Evolutionary conservation across 2,329 filamentous ascomycete species (phyloP), one percentile per base, ranked within the genome.

Genomic region (Gaeumannomyces sp.): DNA sequence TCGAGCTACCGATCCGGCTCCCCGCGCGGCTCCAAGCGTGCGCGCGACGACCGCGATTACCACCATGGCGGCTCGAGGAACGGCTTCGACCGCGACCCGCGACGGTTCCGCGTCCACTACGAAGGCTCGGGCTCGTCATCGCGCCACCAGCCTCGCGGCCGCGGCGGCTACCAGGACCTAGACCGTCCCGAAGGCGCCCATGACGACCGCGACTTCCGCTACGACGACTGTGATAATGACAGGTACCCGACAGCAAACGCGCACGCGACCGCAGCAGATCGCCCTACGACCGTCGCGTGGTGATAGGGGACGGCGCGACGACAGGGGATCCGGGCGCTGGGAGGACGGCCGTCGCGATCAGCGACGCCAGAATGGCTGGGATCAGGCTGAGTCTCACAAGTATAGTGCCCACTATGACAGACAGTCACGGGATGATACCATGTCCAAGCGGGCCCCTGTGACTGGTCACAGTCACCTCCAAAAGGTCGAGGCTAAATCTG

Each of bases 401-500:
- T 79, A 81, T 71, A 78, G 79, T 72, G 76, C 81, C 73, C 79
- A 80, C 72, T 76, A 75, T 72, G 79, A 76, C 72, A 80, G 79
- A 73, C 76, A 80, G 73, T 77, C 74, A 75, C 80, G 78, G 78
- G 82, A 85, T 69, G 72, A 83, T 78, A 83, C 81, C 81, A 82
- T 83, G 82, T 87, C 83, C 80, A 87, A 85, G 80, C 83, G 83
- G 81, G 83, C 81, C 78, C 62, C 82, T 76, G 80, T 82, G 79
- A 81, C 79, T 80, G 80, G 83, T 78, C 80, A 78, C 80, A 82
- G 81, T 82, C 82, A 78, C 79, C 75, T 79, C 79, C 77, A 79
- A 76, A 87, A 80, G 83, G 75, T 82, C 79, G 80, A 89, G 81
- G 82, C 87, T 90, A 89, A 91, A 87, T 81, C 78, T 84, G 79